phyloP scores from a whole-genome alignment of 225 moss, liverwort and hornwort species.

The Thuidium tamariscinum region DNA sequence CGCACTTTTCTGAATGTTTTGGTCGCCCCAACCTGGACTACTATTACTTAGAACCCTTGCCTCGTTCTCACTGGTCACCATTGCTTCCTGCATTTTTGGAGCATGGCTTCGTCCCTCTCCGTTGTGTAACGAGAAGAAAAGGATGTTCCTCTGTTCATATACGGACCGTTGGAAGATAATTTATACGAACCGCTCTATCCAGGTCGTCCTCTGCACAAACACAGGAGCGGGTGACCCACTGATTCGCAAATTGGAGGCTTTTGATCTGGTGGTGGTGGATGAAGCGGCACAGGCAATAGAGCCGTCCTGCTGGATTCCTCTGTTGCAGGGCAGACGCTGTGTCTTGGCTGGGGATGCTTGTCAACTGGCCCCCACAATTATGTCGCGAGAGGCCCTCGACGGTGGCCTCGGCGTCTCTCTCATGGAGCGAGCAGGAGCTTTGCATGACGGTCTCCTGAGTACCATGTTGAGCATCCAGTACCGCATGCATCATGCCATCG shows the following conservation, averaged over 20 bases:
- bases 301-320: conserved; percentile 95
- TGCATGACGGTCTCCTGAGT: conserved; percentile 65
- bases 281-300: conserved; percentile 97
- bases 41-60: background rate
- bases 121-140: background rate
- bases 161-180: background rate
- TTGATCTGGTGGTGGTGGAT: conserved; percentile 85
- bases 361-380: conserved; percentile 81
- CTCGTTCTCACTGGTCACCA: background rate
- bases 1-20: background rate
- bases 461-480: conserved; percentile 75
- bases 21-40: background rate
- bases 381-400: conserved; percentile 78
- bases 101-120: background rate
- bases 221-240: conserved; percentile 86
- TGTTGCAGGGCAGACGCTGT: conserved; percentile 68
- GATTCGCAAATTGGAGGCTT: conserved; percentile 57
- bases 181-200: background rate
- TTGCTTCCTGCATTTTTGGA: background rate
- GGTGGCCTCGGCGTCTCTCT: conserved; percentile 84
- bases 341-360: conserved; percentile 73
- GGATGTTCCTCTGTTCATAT: background rate
- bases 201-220: conserved; percentile 86
- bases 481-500: conserved; percentile 81
- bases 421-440: conserved; percentile 76